A percentile compares a stretch with the other conserved stretches of the same genome.
phyloP scores from a whole-genome alignment of 768 basidiomycete species.

The Auriscalpium vulgare region DNA sequence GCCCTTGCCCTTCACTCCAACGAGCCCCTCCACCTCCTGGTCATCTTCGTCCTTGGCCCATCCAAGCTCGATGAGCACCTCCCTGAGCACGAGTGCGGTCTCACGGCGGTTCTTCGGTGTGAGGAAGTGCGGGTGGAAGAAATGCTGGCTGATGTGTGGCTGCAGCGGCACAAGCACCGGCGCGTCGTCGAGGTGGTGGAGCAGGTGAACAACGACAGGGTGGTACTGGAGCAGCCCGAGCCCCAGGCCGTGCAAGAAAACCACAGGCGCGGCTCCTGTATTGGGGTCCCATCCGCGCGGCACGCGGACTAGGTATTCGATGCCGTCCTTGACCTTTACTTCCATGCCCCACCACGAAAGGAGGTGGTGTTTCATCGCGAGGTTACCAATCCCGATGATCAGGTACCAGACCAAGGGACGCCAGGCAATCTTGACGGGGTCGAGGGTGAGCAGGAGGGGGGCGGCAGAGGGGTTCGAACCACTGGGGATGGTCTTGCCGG shows the following conservation, averaged over 20 bases:
- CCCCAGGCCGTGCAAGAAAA: conserved; percentile 87
- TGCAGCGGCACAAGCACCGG: conserved; percentile 77
- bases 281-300: conserved; percentile 58
- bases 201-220: conserved; percentile 48
- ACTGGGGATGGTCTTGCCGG: conserved; percentile 56
- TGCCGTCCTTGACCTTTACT: conserved; percentile 43
- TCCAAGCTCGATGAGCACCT: conserved; percentile 50
- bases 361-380: conserved; percentile 37
- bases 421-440: conserved; percentile 59
- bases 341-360: conserved; percentile 33
- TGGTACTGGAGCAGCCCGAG: conserved; percentile 72
- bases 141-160: conserved; percentile 74
- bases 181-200: conserved; percentile 48
- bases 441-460: conserved; percentile 68
- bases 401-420: conserved; percentile 66
- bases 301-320: conserved; percentile 78
- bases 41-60: conserved; percentile 41
- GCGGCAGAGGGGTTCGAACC: conserved; percentile 44
- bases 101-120: conserved; percentile 59
- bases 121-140: conserved; percentile 72
- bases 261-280: conserved; percentile 56
- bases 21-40: conserved; percentile 14
- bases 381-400: conserved; percentile 41
- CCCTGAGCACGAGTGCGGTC: conserved; percentile 47
- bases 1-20: conserved; percentile 34